Evolutionary conservation across 768 basidiomycete genomes (phyloP).

Genomic region (Mycena haematopus): DNA sequence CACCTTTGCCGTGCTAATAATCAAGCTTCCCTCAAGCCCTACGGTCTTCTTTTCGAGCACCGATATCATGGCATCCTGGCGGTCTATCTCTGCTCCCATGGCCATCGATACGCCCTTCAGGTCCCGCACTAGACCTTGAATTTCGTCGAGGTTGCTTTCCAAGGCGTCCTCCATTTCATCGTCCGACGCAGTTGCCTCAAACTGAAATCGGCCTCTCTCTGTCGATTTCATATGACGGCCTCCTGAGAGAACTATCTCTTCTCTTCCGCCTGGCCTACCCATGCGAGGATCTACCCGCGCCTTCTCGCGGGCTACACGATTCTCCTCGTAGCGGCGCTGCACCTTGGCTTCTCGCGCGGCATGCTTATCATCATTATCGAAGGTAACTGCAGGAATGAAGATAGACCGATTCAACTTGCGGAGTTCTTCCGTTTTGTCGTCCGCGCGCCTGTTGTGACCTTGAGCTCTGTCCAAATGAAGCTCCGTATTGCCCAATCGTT

Average conservation of each 20-base stretch:
- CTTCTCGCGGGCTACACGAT: slow-evolving; percentile 68
- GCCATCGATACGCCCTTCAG: slow-evolving; percentile 64
- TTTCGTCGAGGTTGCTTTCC: slow-evolving; percentile 75
- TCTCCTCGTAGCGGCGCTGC: slow-evolving; percentile 69
- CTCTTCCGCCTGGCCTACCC: slow-evolving; percentile 29
- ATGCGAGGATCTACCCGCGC: slow-evolving; percentile 37
- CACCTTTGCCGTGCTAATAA: slow-evolving; percentile 68
- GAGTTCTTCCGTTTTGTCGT: slow-evolving; percentile 78
- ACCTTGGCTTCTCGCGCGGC: slow-evolving; percentile 71
- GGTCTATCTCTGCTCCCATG: slow-evolving; percentile 71
- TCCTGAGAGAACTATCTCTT: neutral
- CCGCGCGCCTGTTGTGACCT: slow-evolving; percentile 70
- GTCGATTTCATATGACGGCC: neutral
- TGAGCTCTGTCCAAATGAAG: slow-evolving; percentile 78
- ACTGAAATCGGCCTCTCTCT: slow-evolving; percentile 69
- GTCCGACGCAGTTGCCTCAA: slow-evolving; percentile 74
- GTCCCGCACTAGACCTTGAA: slow-evolving; percentile 60
- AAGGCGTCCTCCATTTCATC: slow-evolving; percentile 81
- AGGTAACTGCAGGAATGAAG: slow-evolving; percentile 74
- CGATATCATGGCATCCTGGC: slow-evolving; percentile 67
- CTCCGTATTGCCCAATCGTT: slow-evolving; percentile 75
- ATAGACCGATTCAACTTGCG: slow-evolving; percentile 80
- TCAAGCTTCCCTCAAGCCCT: slow-evolving; percentile 60
- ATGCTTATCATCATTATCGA: slow-evolving; percentile 79
- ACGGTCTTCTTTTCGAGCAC: slow-evolving; percentile 66